Evolutionary conservation across 2,329 filamentous ascomycete genomes (phyloP), one percentile per base, ranked within the genome.

Genomic region (Calonectria fujianensis): DNA sequence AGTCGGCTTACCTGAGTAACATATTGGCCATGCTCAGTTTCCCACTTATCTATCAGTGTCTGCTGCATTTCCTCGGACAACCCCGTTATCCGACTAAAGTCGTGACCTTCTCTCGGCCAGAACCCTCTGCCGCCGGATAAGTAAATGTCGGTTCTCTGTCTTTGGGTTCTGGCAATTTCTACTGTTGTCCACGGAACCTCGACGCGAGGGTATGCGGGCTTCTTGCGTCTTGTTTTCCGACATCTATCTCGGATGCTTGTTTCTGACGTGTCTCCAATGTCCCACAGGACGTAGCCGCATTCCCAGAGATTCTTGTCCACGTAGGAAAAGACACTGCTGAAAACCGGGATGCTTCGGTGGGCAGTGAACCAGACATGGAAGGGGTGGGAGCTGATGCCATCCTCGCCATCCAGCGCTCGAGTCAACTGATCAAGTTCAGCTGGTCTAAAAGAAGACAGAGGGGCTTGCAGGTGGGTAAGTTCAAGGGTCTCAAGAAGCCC

Each of bases 101-200:
- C 61, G 39, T 45, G 24, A 27, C 61, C 61, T 10, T 64, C 27
- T 45, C 39, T 45, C 10, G 61, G 61, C 61, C 61, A 64, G 39
- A 45, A 64, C 20, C 61, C 61, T 29, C 61, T 45, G 39, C 61
- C 61, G 11, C 61, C 61, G 24, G 61, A 45, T 7, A 64, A 32
- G 10, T 45, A 64, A 48, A 64, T 64, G 29, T 64, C 61, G 18
- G 61, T 64, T 29, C 61, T 64, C n/a, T 64, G 61, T 29, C 39
- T 64, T 18, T 64, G 61, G 27, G 61, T 61, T 24, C 57, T 61
- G 57, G 57, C 32, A 3, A 61, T 61, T 4, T 61, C 57, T 9
- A 39, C 57, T 24, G 32, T 61, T 2, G 57, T 61, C 57, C 57
- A 61, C 3, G 57, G 57, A 3, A 61, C 57, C 13, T 61, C 57